Evolutionary conservation across 805 yeast species (phyloP).

Genomic region (Saccharomycopsis oosterbeekiorum): DNA sequence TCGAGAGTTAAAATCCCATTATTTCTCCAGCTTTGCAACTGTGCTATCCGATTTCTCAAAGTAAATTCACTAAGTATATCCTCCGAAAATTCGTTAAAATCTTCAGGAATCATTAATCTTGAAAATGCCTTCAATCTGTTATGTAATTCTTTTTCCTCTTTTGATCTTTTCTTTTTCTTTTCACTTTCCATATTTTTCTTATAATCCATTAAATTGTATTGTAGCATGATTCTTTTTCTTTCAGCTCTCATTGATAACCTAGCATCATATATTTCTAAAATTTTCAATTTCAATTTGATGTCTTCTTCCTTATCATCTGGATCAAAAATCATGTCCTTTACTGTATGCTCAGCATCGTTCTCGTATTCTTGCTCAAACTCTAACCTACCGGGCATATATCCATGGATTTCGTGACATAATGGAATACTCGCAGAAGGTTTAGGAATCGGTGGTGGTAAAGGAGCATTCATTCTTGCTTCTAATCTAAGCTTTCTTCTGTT

Average conservation of each 20-base stretch:
- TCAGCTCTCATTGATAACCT: constrained; percentile 88
- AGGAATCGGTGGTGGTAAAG: constrained; percentile 72
- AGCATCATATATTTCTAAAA: constrained; percentile 82
- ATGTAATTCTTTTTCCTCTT: constrained; percentile 80
- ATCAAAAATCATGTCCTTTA: constrained; percentile 93
- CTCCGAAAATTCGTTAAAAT: constrained; percentile 63
- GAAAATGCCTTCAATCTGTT: constrained; percentile 74
- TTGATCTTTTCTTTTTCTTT: constrained; percentile 55
- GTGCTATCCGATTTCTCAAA: constrained; percentile 73
- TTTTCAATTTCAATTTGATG: constrained; percentile 79
- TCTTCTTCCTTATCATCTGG: constrained; percentile 85
- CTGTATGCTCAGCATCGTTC: constrained; percentile 90
- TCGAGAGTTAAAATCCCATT: constrained; percentile 82
- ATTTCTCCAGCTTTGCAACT: constrained; percentile 86
- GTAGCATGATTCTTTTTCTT: constrained; percentile 71
- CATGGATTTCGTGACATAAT: constrained; percentile 92
- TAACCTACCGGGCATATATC: constrained; percentile 96
- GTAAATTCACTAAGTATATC: constrained; percentile 72
- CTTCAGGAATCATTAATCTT: constrained; percentile 68
- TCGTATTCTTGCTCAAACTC: constrained; percentile 96
- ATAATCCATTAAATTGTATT: constrained; percentile 75
- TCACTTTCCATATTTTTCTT: constrained; percentile 72
- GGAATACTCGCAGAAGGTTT: constrained; percentile 92
- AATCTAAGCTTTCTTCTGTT: constrained; percentile 58
- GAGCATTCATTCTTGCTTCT: constrained; percentile 60